Conservation (phyloP, 495 filamentous ascomycete genomes). For the Aspergillus haitiensis region DNA sequence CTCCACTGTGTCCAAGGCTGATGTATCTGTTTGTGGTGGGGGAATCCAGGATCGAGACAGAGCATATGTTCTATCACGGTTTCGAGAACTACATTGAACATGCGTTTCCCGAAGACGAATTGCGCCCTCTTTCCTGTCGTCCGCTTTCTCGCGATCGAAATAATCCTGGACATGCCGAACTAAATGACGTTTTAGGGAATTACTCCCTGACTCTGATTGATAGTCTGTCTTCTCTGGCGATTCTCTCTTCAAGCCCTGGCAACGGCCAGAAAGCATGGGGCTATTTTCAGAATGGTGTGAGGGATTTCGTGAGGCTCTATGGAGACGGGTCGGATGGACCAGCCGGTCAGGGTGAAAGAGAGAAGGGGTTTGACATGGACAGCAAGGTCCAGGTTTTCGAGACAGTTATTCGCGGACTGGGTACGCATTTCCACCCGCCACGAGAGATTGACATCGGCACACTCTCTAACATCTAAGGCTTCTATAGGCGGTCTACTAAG, state of each 20-base stretch:
- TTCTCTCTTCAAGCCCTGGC: constrained; percentile 72
- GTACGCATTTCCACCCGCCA: constrained; percentile 27
- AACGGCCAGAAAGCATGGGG: constrained; percentile 59
- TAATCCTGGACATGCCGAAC: constrained; percentile 78
- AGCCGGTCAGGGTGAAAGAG: constrained; percentile 67
- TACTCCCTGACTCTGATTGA: constrained; percentile 96
- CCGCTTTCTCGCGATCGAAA: constrained; percentile 79
- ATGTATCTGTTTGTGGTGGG: constrained; percentile 9
- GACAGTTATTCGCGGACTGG: constrained; percentile 90
- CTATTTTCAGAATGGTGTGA: constrained; percentile 80
- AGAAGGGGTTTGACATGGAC: constrained; percentile 90
- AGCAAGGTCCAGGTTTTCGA: constrained; percentile 99
- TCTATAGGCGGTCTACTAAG: constrained; percentile 72
- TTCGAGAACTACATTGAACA: constrained; percentile 92
- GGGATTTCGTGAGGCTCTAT: constrained; percentile 77
- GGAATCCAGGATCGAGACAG: constrained; percentile 65
- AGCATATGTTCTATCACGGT: constrained; percentile 95
- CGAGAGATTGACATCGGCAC: neutral
- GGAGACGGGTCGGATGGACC: constrained; percentile 76
- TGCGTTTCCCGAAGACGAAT: constrained; percentile 96
- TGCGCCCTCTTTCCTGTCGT: constrained; percentile 81
- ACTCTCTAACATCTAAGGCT: constrained; percentile 6
- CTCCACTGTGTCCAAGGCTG: neutral
- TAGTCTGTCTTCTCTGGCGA: constrained; percentile 88
- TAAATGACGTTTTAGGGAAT: constrained; percentile 95